These are phyloP conservation scores for Coemansia sp. DNA, from an alignment of 192 early-diverging fungal species.

Conservation along the genomic window DNA sequence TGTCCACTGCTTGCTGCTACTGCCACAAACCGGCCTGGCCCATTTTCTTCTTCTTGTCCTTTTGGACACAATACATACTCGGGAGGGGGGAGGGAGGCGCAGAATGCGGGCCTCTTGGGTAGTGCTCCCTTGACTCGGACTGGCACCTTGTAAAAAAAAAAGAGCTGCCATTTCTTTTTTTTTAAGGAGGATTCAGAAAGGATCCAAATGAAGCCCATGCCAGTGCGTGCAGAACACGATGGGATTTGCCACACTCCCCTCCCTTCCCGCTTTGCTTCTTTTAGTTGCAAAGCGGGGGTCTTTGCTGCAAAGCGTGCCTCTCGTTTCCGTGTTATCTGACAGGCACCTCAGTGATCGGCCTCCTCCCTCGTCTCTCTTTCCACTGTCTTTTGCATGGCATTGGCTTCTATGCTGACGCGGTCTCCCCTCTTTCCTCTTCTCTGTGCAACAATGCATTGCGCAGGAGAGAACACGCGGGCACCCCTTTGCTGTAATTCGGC, in stretches of 20 bases:
- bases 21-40: slow-evolving; percentile 1
- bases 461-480: too few relatives aligned
- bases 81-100: neutral
- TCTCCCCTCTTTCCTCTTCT: too few relatives aligned
- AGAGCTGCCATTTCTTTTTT: too few relatives aligned
- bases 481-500: too few relatives aligned
- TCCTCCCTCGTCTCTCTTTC: neutral
- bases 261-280: neutral
- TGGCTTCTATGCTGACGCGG: too few relatives aligned
- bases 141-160: neutral
- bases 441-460: too few relatives aligned
- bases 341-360: slow-evolving; percentile 1
- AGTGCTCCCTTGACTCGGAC: neutral
- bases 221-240: neutral
- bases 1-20: neutral
- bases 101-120: neutral
- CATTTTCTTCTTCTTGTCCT: neutral
- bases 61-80: slow-evolving; percentile 1
- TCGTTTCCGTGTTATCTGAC: neutral
- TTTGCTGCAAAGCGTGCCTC: neutral
- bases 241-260: slow-evolving; percentile 1
- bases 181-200: slow-evolving; percentile 5
- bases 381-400: neutral
- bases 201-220: neutral
- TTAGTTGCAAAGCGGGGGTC: neutral